phyloP scores from a whole-genome alignment of 768 basidiomycete genomes.

The Pisolithus orientalis region DNA sequence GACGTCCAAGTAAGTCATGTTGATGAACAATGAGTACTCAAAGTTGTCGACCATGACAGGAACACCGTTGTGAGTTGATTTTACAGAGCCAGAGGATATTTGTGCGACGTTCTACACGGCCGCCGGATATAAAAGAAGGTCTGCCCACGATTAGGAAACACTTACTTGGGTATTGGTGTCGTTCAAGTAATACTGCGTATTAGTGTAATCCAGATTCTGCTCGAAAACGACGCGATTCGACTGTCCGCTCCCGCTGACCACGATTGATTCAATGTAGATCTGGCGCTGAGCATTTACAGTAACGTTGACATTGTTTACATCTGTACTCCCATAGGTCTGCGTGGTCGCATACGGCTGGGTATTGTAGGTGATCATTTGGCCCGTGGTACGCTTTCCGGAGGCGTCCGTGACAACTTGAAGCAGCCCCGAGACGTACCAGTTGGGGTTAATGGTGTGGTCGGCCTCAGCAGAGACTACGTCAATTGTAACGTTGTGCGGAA shows the following conservation, averaged over 20 bases:
- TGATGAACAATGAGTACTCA: conserved; percentile 45
- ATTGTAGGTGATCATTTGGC: conserved; percentile 54
- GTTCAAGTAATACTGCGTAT: conserved; percentile 56
- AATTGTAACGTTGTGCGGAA: conserved; percentile 64
- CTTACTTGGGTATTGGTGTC: conserved; percentile 36
- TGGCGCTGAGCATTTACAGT: conserved; percentile 55
- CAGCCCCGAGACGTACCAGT: conserved; percentile 72
- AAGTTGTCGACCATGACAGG: conserved; percentile 43
- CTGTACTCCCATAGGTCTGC: conserved; percentile 38
- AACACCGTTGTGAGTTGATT: conserved; percentile 44
- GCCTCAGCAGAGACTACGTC: conserved; percentile 68
- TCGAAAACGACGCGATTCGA: conserved; percentile 49
- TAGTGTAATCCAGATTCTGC: conserved; percentile 57
- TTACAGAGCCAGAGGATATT: conserved; percentile 39
- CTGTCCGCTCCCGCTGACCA: conserved; percentile 57
- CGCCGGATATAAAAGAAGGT: not conserved
- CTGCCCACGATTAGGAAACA: not conserved
- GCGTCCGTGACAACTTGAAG: conserved; percentile 65
- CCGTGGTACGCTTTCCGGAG: conserved; percentile 59
- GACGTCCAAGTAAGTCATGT: conserved; percentile 27
- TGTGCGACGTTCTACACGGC: conserved; percentile 43
- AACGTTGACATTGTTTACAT: conserved; percentile 46
- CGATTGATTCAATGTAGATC: conserved; percentile 54
- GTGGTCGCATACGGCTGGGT: conserved; percentile 53
- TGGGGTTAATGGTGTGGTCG: conserved; percentile 59